Evolutionary conservation across 2,329 filamentous ascomycete species (phyloP).

Genomic region (Fusarium citri): DNA sequence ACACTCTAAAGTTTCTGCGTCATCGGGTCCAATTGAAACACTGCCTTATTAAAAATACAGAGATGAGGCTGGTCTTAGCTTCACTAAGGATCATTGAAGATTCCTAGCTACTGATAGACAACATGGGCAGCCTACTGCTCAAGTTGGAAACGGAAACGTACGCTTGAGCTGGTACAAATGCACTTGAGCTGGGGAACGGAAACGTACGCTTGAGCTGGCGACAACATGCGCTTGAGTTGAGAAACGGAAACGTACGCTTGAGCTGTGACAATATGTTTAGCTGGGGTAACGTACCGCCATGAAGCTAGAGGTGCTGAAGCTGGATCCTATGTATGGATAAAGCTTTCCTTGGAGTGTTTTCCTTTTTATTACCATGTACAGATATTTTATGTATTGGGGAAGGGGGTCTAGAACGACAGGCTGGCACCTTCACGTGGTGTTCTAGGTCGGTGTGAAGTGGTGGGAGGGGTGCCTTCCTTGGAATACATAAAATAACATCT

Average conservation of each 20-base stretch:
- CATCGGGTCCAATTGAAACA: too few relatives aligned
- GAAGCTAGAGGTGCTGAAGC: background rate
- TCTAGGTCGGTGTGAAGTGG: slow-evolving; percentile 1
- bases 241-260: too few relatives aligned
- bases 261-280: too few relatives aligned
- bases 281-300: background rate
- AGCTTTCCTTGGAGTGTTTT: background rate
- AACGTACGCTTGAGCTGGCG: too few relatives aligned
- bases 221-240: too few relatives aligned
- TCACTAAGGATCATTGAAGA: background rate
- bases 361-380: background rate
- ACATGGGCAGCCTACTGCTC: too few relatives aligned
- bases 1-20: too few relatives aligned
- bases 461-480: background rate
- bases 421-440: slow-evolving; percentile 9
- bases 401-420: slow-evolving; percentile 1
- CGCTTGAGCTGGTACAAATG: too few relatives aligned
- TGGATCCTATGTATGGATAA: background rate
- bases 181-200: too few relatives aligned
- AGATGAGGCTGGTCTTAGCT: background rate
- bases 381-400: background rate
- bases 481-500: background rate
- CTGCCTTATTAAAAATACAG: too few relatives aligned
- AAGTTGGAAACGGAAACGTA: too few relatives aligned
- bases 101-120: background rate